Percentiles rank a stretch among this genome's conserved stretches.
Evolutionary conservation across 768 basidiomycete species (phyloP).

Genomic region (Russula ochroleuca): DNA sequence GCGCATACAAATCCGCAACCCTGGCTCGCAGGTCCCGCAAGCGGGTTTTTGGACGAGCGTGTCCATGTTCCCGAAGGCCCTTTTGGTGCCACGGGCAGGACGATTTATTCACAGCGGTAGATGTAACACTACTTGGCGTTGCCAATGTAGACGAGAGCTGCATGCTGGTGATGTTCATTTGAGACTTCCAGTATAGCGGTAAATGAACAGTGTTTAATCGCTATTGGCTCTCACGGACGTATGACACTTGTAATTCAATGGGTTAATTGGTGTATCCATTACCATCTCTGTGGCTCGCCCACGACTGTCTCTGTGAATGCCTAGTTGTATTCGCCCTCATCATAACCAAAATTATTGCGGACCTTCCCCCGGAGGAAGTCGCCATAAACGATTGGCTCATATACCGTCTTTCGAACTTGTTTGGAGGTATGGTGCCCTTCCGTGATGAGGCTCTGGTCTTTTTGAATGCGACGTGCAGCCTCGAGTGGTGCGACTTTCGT

Average conservation of each 20-base stretch:
- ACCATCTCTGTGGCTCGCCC: constrained; percentile 2
- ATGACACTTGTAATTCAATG: constrained; percentile 10
- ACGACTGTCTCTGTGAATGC: constrained; percentile 14
- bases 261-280: constrained; percentile 7
- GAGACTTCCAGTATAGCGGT: not conserved
- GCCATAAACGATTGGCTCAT: constrained; percentile 63
- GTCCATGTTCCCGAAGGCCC: constrained; percentile 22
- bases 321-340: constrained; percentile 35
- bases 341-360: constrained; percentile 60
- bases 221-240: constrained; percentile 1
- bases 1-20: constrained; percentile 16
- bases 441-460: constrained; percentile 26
- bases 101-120: constrained; percentile 28
- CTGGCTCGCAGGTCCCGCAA: constrained; percentile 28
- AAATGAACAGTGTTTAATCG: not conserved
- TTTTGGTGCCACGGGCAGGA: constrained; percentile 27
- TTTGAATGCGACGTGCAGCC: constrained; percentile 49
- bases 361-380: constrained; percentile 75
- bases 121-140: not conserved
- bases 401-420: constrained; percentile 32
- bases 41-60: constrained; percentile 24
- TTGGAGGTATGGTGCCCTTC: constrained; percentile 26
- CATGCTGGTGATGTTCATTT: not conserved
- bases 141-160: not conserved
- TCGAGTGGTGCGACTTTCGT: constrained; percentile 63